Evolutionary conservation across 2,329 filamentous ascomycete species (phyloP).

Genomic region (Beauveria sp.): DNA sequence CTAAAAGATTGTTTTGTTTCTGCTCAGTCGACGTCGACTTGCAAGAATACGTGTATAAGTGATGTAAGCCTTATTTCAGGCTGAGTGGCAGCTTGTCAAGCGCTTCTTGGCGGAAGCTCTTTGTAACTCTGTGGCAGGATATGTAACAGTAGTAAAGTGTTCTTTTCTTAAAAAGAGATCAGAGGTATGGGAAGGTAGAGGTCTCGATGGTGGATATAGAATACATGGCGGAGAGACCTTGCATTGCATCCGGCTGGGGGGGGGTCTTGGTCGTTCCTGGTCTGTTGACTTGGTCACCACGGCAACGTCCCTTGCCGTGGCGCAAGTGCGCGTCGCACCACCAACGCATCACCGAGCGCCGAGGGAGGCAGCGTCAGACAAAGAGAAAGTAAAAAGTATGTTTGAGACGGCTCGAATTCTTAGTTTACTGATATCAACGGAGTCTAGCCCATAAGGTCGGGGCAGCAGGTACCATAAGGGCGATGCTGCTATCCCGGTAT

Average conservation of each 20-base stretch:
- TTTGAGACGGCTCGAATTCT: neutral
- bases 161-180: slow-evolving; percentile 8
- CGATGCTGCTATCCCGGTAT: neutral
- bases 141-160: slow-evolving; percentile 13
- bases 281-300: slow-evolving; percentile 27
- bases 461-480: neutral
- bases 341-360: slow-evolving; percentile 10
- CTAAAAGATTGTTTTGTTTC: slow-evolving; percentile 36
- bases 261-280: slow-evolving; percentile 16
- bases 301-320: slow-evolving; percentile 20
- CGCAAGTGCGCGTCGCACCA: slow-evolving; percentile 6
- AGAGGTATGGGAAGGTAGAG: slow-evolving; percentile 10
- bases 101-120: slow-evolving; percentile 7
- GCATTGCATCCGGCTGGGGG: slow-evolving; percentile 16
- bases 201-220: slow-evolving; percentile 19
- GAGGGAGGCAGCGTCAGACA: slow-evolving; percentile 9
- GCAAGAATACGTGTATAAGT: slow-evolving; percentile 15
- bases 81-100: slow-evolving; percentile 16
- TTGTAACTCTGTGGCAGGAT: slow-evolving; percentile 10
- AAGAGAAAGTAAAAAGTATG: slow-evolving; percentile 2
- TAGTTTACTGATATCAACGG: neutral
- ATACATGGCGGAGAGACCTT: slow-evolving; percentile 10
- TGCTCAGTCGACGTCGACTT: slow-evolving; percentile 43
- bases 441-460: neutral
- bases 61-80: slow-evolving; percentile 26